A percentile compares a stretch with the other conserved stretches of the same genome.
Evolutionary conservation across 208 protist genomes (phyloP).

Genomic region (Acanthamoeba healyi): DNA sequence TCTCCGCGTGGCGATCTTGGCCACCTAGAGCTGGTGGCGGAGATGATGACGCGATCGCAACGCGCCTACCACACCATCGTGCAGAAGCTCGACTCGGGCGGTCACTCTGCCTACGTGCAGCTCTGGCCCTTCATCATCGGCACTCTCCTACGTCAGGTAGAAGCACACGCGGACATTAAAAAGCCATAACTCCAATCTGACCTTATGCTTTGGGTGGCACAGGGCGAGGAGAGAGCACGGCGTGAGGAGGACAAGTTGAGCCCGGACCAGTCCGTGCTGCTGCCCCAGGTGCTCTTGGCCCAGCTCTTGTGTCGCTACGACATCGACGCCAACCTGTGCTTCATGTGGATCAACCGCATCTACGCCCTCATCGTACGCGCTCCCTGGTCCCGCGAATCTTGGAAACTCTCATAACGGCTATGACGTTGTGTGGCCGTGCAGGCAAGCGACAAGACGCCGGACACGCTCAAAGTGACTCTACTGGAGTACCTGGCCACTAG

Average conservation of each 20-base stretch:
- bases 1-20: too few relatives aligned
- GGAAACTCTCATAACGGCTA: too few relatives aligned
- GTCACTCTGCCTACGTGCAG: constrained; percentile 18
- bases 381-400: too few relatives aligned
- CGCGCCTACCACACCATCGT: background rate
- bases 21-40: background rate
- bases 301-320: background rate
- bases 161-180: too few relatives aligned
- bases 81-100: background rate
- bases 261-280: too few relatives aligned
- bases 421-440: background rate
- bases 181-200: too few relatives aligned
- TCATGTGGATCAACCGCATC: background rate
- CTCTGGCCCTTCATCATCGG: constrained; percentile 16
- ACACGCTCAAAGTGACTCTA: background rate
- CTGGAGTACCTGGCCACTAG: background rate
- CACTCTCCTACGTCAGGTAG: constrained; percentile 10
- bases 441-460: background rate
- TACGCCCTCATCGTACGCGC: background rate
- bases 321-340: constrained; percentile 21
- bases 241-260: background rate
- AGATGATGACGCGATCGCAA: background rate
- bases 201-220: background rate
- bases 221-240: background rate
- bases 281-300: background rate